Evolutionary conservation across 208 protist species (phyloP).

Genomic region (Trypanosoma caninum): DNA sequence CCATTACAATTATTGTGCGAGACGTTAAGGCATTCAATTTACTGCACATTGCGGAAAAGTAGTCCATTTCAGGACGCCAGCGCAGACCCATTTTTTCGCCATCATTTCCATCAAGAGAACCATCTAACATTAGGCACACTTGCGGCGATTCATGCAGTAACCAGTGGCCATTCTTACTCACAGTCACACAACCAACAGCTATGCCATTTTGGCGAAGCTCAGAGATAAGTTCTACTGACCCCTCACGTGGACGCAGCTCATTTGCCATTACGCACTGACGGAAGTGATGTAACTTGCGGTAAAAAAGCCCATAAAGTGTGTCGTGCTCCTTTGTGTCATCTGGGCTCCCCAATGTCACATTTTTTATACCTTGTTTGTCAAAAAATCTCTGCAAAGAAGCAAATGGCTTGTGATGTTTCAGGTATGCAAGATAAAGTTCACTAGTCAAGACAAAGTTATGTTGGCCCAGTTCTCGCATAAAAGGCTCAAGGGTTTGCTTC

Average conservation of each 20-base stretch:
- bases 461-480: conserved; percentile 42
- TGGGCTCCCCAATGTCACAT: conserved; percentile 38
- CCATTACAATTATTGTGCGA: conserved; percentile 77
- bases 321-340: conserved; percentile 44
- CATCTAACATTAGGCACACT: conserved; percentile 57
- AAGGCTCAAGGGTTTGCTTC: conserved; percentile 71
- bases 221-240: conserved; percentile 57
- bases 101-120: conserved; percentile 72
- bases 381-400: conserved; percentile 64
- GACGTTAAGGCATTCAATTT: conserved; percentile 49
- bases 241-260: conserved; percentile 53
- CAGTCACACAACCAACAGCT: conserved; percentile 75
- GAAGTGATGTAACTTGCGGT: conserved; percentile 69
- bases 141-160: conserved; percentile 60
- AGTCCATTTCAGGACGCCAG: conserved; percentile 84
- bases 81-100: conserved; percentile 51
- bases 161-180: conserved; percentile 81
- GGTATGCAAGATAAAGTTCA: conserved; percentile 83
- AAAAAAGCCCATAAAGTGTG: conserved; percentile 64
- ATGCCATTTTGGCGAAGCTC: conserved; percentile 74
- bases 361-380: conserved; percentile 42
- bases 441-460: conserved; percentile 51
- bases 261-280: conserved; percentile 39
- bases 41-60: conserved; percentile 71
- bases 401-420: conserved; percentile 66